These are phyloP conservation scores for Helianthus tuberosus DNA, from an alignment of 129 eudicot species.

Conservation along the genomic window DNA sequence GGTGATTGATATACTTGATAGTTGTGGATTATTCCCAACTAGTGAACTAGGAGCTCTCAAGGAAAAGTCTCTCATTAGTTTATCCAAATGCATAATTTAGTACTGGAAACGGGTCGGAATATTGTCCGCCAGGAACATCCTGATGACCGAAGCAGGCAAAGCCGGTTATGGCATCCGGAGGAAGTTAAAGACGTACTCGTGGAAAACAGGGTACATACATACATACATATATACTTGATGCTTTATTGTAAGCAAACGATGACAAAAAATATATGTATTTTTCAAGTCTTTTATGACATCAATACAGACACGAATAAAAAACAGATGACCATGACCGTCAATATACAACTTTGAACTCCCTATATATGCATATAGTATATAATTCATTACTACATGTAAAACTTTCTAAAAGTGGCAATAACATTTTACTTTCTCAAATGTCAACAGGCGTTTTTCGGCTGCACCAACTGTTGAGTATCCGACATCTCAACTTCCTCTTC, in stretches of 20 bases:
- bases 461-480: slow-evolving; percentile 54
- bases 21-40: slow-evolving; percentile 22
- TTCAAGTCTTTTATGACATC: slow-evolving; percentile 8
- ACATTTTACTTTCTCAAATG: not conserved
- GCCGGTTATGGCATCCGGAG: slow-evolving; percentile 25
- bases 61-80: slow-evolving; percentile 23
- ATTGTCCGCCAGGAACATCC: slow-evolving; percentile 24
- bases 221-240: not conserved
- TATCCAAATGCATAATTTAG: slow-evolving; percentile 9
- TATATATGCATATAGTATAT: slow-evolving; percentile 33
- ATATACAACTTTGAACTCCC: slow-evolving; percentile 28
- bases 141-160: slow-evolving; percentile 20
- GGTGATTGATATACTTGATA: slow-evolving; percentile 23
- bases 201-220: slow-evolving; percentile 18
- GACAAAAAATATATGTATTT: too few relatives aligned
- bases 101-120: slow-evolving; percentile 26
- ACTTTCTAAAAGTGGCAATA: not conserved
- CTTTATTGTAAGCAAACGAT: not conserved
- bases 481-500: slow-evolving; percentile 67
- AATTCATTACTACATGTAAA: slow-evolving; percentile 1
- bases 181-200: slow-evolving; percentile 14
- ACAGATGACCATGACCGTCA: not conserved
- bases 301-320: slow-evolving; percentile 28
- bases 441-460: slow-evolving; percentile 20
- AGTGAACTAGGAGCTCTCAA: slow-evolving; percentile 11